These are phyloP conservation scores for Cucumis variabilis DNA, from an alignment of 331 rosid species.

Conservation along the genomic window DNA sequence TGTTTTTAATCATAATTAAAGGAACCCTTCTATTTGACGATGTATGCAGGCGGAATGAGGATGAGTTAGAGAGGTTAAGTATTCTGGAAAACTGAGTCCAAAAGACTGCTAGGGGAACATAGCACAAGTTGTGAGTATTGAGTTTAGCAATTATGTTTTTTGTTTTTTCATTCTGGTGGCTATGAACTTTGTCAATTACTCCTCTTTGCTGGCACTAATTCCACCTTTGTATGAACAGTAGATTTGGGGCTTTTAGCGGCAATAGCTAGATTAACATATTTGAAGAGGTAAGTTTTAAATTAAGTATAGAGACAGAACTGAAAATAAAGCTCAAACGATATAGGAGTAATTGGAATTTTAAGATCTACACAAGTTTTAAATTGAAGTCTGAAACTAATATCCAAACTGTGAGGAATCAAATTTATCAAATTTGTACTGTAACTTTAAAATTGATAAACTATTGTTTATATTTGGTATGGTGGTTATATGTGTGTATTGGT, in stretches of 20 bases:
- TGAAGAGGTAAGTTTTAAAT: too few species aligned
- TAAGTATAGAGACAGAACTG: too few species aligned
- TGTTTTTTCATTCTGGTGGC: background rate
- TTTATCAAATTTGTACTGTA: too few species aligned
- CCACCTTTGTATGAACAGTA: background rate
- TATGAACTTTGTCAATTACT: background rate
- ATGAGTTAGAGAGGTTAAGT: conserved; percentile 82
- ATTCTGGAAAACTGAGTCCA: conserved; percentile 71
- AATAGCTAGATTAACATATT: too few species aligned
- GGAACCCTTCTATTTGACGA: background rate
- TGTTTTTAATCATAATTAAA: background rate
- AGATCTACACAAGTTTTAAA: too few species aligned
- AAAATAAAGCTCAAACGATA: too few species aligned
- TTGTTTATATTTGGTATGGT: too few species aligned
- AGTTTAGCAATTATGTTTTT: background rate
- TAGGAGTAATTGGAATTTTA: too few species aligned
- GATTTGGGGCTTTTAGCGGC: background rate
- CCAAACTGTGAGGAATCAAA: too few species aligned
- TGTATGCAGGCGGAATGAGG: conserved; percentile 64
- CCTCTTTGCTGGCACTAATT: background rate
- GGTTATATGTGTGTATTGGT: too few species aligned
- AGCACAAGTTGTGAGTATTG: conserved; percentile 78
- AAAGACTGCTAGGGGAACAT: conserved; percentile 94
- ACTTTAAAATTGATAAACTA: too few species aligned
- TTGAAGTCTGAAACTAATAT: too few species aligned